Conservation (phyloP, 2,329 filamentous ascomycete genomes). For the Fusarium solani-melongenae region DNA sequence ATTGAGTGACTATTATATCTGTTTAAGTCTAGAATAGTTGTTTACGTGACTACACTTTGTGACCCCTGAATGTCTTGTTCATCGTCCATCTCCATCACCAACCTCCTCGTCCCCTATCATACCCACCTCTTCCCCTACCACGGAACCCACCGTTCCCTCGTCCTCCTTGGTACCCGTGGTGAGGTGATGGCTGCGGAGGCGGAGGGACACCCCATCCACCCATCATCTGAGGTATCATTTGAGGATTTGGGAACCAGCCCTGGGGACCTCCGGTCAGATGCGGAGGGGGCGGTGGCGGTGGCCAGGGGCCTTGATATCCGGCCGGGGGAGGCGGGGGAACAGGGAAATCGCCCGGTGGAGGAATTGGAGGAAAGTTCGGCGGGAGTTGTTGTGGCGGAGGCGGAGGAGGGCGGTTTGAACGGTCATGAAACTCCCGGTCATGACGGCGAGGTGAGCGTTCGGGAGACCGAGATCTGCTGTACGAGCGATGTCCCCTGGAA, state of each 20-base stretch:
- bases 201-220: constrained; percentile 40
- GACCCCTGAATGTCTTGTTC: background rate
- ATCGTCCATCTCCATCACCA: constrained; percentile 13
- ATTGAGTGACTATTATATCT: background rate
- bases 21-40: background rate
- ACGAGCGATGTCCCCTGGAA: constrained; percentile 34
- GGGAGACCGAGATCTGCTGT: constrained; percentile 44
- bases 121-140: constrained; percentile 46
- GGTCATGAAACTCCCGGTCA: constrained; percentile 20
- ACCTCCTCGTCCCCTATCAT: constrained; percentile 47
- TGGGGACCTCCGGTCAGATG: constrained; percentile 29
- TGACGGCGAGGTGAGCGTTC: constrained; percentile 34
- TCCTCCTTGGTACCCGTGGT: constrained; percentile 40
- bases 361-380: constrained; percentile 31
- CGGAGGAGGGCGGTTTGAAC: constrained; percentile 37
- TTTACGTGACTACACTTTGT: background rate
- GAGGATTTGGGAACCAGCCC: constrained; percentile 45
- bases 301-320: constrained; percentile 57
- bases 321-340: constrained; percentile 51
- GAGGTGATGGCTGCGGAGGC: constrained; percentile 32
- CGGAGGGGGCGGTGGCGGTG: constrained; percentile 50
- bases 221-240: constrained; percentile 42
- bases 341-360: constrained; percentile 43
- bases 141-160: constrained; percentile 41
- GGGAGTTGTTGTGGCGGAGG: constrained; percentile 38